phyloP scores from a whole-genome alignment of 768 basidiomycete genomes.

The Suillus subalutaceus region DNA sequence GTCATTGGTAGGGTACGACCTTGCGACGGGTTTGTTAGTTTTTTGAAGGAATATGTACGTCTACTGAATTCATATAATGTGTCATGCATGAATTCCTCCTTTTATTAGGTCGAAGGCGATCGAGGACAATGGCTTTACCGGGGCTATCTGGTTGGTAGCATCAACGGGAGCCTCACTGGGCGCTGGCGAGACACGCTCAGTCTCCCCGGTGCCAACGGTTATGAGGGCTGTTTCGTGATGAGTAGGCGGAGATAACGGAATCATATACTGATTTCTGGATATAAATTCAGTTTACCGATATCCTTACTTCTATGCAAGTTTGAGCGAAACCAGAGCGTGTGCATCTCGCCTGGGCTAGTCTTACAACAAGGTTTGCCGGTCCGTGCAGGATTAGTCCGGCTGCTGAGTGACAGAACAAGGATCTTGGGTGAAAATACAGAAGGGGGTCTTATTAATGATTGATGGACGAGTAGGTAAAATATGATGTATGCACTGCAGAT shows the following conservation, averaged over 20 bases:
- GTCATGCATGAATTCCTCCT: conserved; percentile 6
- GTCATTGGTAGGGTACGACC: conserved; percentile 79
- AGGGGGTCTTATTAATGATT: not conserved
- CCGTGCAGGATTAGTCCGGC: not conserved
- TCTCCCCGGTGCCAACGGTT: conserved; percentile 61
- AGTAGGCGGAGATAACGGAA: conserved; percentile 53
- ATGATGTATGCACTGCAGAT: not conserved
- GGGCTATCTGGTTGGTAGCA: conserved; percentile 75
- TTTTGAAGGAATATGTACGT: conserved; percentile 85
- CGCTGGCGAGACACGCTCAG: conserved; percentile 88
- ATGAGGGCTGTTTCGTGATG: conserved; percentile 88
- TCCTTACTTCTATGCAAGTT: not conserved
- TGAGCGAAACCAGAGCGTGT: not conserved
- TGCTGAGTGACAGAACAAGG: not conserved
- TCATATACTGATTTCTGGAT: not conserved
- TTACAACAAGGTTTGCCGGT: not conserved
- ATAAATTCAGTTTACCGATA: not conserved
- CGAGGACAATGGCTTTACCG: conserved; percentile 87
- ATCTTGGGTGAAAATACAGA: not conserved
- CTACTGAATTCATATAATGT: conserved; percentile 4
- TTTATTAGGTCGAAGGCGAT: conserved; percentile 60
- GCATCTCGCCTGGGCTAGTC: not conserved
- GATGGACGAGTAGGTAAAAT: not conserved
- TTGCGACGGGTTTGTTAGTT: conserved; percentile 77
- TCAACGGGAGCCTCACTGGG: conserved; percentile 73